phyloP scores from a whole-genome alignment of 2,329 filamentous ascomycete genomes.

The Venturia carpophila region DNA sequence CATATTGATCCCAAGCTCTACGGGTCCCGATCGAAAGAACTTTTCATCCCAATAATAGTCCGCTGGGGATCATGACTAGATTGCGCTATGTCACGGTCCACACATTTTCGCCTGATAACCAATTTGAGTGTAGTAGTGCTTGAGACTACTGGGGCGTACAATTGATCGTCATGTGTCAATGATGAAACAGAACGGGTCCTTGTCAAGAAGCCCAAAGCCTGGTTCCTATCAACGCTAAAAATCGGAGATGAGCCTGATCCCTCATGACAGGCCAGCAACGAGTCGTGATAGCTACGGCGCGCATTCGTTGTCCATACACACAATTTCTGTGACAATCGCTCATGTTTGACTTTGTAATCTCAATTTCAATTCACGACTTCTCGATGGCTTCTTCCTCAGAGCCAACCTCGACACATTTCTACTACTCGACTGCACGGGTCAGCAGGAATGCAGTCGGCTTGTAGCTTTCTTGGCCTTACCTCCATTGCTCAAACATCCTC shows the following conservation, averaged over 20 bases:
- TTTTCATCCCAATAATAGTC: not conserved
- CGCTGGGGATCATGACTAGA: not conserved
- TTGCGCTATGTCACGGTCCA: not conserved
- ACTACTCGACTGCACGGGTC: constrained; percentile 50
- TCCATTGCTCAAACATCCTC: constrained; percentile 63
- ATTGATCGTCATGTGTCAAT: not conserved
- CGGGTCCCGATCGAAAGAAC: not conserved
- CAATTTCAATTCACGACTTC: not conserved
- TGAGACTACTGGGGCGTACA: not conserved
- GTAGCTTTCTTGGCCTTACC: constrained; percentile 24
- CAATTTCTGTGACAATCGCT: not conserved
- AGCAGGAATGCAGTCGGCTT: not conserved
- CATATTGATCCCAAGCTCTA: too few species aligned
- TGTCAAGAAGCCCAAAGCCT: not conserved
- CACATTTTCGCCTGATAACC: not conserved
- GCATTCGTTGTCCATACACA: not conserved
- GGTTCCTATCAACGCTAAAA: not conserved
- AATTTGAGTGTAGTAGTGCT: not conserved
- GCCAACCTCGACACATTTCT: constrained; percentile 70
- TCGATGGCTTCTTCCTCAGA: constrained; percentile 29
- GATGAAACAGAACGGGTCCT: not conserved
- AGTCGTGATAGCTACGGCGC: not conserved
- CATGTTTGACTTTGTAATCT: not conserved
- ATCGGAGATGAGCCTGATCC: not conserved
- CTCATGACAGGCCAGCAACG: not conserved